phyloP scores from a whole-genome alignment of 352 stramenopile species.

The Thraustochytrium aureum region DNA sequence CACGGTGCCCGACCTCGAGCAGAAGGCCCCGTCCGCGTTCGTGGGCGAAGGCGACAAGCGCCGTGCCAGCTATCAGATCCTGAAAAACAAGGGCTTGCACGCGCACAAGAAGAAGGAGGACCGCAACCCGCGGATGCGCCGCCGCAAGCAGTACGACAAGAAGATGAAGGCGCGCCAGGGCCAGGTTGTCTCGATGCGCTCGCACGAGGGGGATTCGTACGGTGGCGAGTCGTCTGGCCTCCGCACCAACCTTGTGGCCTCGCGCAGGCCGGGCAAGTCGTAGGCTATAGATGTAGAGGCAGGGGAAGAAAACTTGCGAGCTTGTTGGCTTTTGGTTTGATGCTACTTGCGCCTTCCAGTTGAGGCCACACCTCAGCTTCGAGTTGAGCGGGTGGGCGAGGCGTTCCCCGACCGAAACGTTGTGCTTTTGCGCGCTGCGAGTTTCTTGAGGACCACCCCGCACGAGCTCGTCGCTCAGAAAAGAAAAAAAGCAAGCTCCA shows the following conservation, averaged over 20 bases:
- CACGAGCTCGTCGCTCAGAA: too few relatives aligned
- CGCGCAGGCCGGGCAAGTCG: constrained; percentile 36
- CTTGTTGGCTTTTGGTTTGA: too few relatives aligned
- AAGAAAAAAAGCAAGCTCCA: too few relatives aligned
- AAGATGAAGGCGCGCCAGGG: constrained; percentile 57
- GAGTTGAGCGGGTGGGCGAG: too few relatives aligned
- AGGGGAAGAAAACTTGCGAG: too few relatives aligned
- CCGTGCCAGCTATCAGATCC: constrained; percentile 47
- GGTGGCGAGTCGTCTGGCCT: constrained; percentile 79
- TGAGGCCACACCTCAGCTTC: too few relatives aligned
- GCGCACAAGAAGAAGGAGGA: constrained; percentile 59
- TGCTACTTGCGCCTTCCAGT: too few relatives aligned
- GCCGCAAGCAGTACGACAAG: constrained; percentile 57
- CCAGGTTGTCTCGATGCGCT: constrained; percentile 62
- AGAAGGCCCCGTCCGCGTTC: not conserved
- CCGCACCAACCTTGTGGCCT: constrained; percentile 56
- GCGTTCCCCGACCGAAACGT: too few relatives aligned
- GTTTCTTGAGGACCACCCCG: too few relatives aligned
- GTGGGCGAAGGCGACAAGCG: constrained; percentile 48
- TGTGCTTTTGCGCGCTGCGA: too few relatives aligned
- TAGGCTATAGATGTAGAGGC: too few relatives aligned
- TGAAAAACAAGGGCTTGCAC: constrained; percentile 57
- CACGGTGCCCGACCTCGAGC: not conserved
- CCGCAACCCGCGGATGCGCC: constrained; percentile 53
- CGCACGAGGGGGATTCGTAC: constrained; percentile 73